Conservation (phyloP, 257 asterid genomes). For the Petunia axillaris region DNA sequence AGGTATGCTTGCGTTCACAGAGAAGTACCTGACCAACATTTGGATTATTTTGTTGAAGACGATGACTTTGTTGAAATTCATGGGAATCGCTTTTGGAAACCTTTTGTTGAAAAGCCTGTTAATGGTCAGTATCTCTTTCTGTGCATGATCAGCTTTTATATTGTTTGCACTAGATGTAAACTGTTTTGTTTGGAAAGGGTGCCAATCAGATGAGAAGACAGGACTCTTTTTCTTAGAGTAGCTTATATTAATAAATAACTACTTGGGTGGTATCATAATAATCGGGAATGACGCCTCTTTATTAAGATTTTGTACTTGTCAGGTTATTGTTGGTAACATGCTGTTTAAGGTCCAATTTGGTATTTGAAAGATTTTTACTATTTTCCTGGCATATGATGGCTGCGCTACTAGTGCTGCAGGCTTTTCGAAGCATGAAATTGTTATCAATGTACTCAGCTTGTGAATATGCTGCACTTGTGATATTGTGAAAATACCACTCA, state of each 20-base stretch:
- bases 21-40: constrained; percentile 76
- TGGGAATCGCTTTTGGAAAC: constrained; percentile 88
- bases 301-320: constrained; percentile 8
- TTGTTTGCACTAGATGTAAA: not conserved
- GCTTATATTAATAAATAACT: constrained; percentile 11
- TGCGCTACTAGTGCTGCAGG: not conserved
- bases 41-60: constrained; percentile 87
- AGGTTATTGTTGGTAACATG: not conserved
- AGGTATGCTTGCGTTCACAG: constrained; percentile 89
- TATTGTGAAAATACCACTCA: constrained; percentile 1
- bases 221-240: not conserved
- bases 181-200: not conserved
- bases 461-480: constrained; percentile 10
- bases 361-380: not conserved
- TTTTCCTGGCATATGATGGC: not conserved
- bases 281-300: not conserved
- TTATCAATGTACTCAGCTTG: not conserved
- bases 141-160: not conserved
- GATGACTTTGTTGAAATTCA: constrained; percentile 95
- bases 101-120: constrained; percentile 97
- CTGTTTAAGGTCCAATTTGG: not conserved
- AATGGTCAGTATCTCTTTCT: constrained; percentile 49
- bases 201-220: constrained; percentile 11
- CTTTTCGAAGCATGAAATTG: not conserved
- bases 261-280: not conserved